Evolutionary conservation across 2,329 filamentous ascomycete species (phyloP), one percentile per base, ranked within the genome.

Genomic region (Colletotrichum sp.): DNA sequence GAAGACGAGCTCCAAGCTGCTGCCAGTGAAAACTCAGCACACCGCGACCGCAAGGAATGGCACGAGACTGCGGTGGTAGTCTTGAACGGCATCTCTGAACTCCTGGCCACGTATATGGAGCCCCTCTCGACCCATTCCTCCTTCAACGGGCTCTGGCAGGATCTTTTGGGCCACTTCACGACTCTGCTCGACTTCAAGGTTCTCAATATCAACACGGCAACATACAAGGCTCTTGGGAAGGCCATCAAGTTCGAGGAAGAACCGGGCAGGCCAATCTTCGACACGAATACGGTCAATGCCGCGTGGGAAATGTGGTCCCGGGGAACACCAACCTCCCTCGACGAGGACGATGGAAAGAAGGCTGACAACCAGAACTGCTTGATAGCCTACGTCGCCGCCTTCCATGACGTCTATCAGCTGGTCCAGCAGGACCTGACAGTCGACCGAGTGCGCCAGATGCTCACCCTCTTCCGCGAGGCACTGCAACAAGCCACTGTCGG

Each of bases 351-450:
- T 13, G 79, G 77, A 13, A 88, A 88, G 66, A 84, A 87, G 1
- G 85, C 85, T 4, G 90, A 94, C 77, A 98, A 97, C 78, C 95
- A 98, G 81, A 93, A 93, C 72, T 96, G 95, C 13, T 90, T 96
- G n/a, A 86, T 95, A 34, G 94, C 96, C n/a, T 98, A 98, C 85
- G 91, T 97, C 2, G 90, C 93, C 26, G 90, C 94, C 2, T 90
- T 97, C 55, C 88, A 92, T 72, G 93, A 97, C 79, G 89, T 99
- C 2, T 98, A 98, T 81, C 90, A 92, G 1, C 89, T 98, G 7
- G 91, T 95, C 64, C 89, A 93, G 74, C 85, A 88, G 9, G 90
- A 92, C 18, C 86, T 98, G 24, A 90, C 90, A 12, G 86, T 91
- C 1, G 88, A 92, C 4, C 90, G 91, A 63, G 91, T 96, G 10